Conservation (phyloP, 306 rosid genomes). For the Elaeagnus macrophylla region DNA sequence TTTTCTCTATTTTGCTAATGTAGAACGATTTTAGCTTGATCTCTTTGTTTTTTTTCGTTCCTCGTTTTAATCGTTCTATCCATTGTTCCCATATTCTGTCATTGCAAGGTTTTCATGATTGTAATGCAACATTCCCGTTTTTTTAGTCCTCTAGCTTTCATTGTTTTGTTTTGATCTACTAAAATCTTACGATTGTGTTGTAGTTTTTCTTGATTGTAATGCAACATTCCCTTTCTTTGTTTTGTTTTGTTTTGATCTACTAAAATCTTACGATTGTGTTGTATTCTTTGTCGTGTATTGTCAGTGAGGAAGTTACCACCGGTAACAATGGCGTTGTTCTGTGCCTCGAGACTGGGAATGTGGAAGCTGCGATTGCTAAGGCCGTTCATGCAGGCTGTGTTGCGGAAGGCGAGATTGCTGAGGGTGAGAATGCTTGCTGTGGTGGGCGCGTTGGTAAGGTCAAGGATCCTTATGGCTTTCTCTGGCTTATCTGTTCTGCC, state of each 20-base stretch:
- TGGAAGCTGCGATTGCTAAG: constrained; percentile 40
- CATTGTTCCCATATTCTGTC: no score
- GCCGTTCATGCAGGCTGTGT: constrained; percentile 56
- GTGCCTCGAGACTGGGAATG: constrained; percentile 46
- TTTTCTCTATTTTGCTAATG: no score
- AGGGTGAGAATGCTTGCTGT: constrained; percentile 43
- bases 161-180: neutral
- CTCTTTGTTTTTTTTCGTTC: no score
- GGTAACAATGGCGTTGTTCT: constrained; percentile 33
- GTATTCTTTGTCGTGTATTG: no score
- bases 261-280: neutral
- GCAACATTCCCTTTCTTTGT: neutral
- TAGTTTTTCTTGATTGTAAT: neutral
- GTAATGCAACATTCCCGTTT: neutral
- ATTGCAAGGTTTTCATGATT: no score
- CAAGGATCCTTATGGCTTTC: constrained; percentile 65
- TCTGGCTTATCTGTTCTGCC: constrained; percentile 38
- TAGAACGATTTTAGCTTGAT: neutral
- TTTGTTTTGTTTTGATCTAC: neutral
- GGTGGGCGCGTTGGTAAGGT: constrained; percentile 52
- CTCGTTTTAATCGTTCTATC: neutral
- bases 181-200: neutral
- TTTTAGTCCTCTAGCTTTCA: no score
- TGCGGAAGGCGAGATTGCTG: constrained; percentile 30
- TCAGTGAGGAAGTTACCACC: constrained; percentile 24